Conservation (phyloP, 352 stramenopile species). For the Pythium volutum region DNA sequence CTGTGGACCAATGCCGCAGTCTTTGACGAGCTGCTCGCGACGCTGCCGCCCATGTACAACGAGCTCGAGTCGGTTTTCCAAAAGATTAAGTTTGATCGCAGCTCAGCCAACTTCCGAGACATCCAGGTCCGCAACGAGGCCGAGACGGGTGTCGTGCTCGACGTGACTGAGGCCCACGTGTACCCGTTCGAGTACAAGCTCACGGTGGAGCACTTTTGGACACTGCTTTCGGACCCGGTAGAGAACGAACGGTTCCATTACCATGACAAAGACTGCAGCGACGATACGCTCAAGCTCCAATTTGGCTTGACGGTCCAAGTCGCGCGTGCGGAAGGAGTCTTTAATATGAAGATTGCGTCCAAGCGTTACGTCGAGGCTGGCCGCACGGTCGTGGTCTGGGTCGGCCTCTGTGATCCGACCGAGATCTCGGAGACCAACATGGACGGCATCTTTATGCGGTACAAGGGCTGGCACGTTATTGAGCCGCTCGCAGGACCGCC, state of each 20-base stretch:
- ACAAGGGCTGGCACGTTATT: constrained; percentile 17
- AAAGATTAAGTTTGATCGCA: constrained; percentile 1
- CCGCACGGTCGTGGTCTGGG: constrained; percentile 20
- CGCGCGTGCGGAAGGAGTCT: not conserved
- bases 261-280: constrained; percentile 16
- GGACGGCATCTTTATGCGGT: constrained; percentile 20
- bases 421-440: constrained; percentile 20
- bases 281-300: constrained; percentile 13
- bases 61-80: not conserved
- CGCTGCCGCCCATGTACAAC: not conserved
- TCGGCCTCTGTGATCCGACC: constrained; percentile 9
- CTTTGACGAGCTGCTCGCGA: constrained; percentile 13
- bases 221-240: constrained; percentile 1
- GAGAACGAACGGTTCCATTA: constrained; percentile 17
- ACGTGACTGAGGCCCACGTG: constrained; percentile 10
- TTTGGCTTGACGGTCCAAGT: constrained; percentile 7
- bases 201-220: constrained; percentile 3
- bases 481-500: constrained; percentile 1
- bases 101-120: constrained; percentile 9
- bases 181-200: constrained; percentile 12
- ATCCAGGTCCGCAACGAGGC: constrained; percentile 17
- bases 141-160: constrained; percentile 11
- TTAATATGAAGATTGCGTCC: constrained; percentile 12
- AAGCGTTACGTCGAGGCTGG: constrained; percentile 8
- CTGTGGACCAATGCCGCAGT: constrained; percentile 14